phyloP scores from a whole-genome alignment of 495 filamentous ascomycete species.

The Cercophora samala region DNA sequence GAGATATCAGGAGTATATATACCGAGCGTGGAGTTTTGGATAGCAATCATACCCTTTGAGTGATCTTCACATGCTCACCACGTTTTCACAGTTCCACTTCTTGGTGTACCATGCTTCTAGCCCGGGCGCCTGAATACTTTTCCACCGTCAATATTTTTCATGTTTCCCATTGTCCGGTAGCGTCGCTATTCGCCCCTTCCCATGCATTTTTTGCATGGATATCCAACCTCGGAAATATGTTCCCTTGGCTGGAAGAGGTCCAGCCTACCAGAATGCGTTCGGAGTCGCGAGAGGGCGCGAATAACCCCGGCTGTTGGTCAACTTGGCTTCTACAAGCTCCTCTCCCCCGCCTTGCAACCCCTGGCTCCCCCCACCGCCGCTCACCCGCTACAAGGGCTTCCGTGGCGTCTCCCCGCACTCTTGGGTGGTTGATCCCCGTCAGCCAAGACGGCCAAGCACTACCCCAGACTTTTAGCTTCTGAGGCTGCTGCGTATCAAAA shows the following conservation, averaged over 20 bases:
- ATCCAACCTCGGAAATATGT: constrained; percentile 11
- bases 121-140: neutral
- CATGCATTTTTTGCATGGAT: neutral
- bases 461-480: constrained; percentile 5
- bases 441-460: constrained; percentile 19
- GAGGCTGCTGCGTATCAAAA: constrained; percentile 15
- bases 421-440: constrained; percentile 4
- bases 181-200: neutral
- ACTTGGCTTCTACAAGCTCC: constrained; percentile 2
- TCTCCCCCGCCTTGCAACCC: constrained; percentile 3
- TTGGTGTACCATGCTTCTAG: neutral
- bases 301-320: neutral
- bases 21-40: neutral
- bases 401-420: constrained; percentile 20
- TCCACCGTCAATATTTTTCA: neutral
- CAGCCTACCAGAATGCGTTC: constrained; percentile 7
- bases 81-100: neutral
- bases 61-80: neutral
- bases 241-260: neutral
- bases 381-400: constrained; percentile 14
- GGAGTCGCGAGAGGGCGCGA: constrained; percentile 27
- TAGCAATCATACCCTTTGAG: neutral
- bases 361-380: constrained; percentile 15
- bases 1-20: neutral
- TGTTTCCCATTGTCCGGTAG: neutral